Evolutionary conservation across 75 land plant species (phyloP).

Genomic region (Pseudotsuga menziesii): DNA sequence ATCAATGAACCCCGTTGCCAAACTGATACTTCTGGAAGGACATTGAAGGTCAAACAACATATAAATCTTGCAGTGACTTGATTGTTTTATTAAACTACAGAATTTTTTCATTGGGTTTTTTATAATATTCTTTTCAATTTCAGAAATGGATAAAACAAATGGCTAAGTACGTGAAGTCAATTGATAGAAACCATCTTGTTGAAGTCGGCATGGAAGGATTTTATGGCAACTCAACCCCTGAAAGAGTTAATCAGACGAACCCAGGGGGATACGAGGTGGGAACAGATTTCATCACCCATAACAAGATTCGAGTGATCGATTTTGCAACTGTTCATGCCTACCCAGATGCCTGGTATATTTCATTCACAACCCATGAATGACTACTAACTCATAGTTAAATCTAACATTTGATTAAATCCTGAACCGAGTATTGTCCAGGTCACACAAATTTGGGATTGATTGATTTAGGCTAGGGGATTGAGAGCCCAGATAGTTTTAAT

Average conservation of each 20-base stretch:
- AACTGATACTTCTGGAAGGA: constrained; percentile 51
- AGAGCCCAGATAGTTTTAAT: too few species aligned
- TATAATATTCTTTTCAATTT: neutral
- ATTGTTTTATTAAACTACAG: too few species aligned
- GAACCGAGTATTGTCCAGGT: too few species aligned
- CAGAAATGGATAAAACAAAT: constrained; percentile 86
- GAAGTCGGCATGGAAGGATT: constrained; percentile 92
- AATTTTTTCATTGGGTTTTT: too few species aligned
- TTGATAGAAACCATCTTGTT: constrained; percentile 81
- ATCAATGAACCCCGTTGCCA: constrained; percentile 84
- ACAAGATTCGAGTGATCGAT: constrained; percentile 62
- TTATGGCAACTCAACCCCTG: constrained; percentile 36
- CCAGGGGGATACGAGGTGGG: constrained; percentile 49
- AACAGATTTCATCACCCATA: constrained; percentile 82
- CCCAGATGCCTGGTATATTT: constrained; percentile 79
- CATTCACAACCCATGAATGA: too few species aligned
- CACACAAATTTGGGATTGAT: too few species aligned
- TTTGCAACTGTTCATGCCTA: constrained; percentile 87
- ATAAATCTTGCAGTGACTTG: too few species aligned
- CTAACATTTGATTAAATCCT: too few species aligned
- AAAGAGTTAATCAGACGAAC: constrained; percentile 30
- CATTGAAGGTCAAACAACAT: constrained; percentile 34
- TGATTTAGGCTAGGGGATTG: too few species aligned
- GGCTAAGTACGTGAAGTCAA: constrained; percentile 73
- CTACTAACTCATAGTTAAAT: too few species aligned